Base-by-base conservation (phyloP, 768 basidiomycete genomes). In the Sarcodon aspratus region DNA sequence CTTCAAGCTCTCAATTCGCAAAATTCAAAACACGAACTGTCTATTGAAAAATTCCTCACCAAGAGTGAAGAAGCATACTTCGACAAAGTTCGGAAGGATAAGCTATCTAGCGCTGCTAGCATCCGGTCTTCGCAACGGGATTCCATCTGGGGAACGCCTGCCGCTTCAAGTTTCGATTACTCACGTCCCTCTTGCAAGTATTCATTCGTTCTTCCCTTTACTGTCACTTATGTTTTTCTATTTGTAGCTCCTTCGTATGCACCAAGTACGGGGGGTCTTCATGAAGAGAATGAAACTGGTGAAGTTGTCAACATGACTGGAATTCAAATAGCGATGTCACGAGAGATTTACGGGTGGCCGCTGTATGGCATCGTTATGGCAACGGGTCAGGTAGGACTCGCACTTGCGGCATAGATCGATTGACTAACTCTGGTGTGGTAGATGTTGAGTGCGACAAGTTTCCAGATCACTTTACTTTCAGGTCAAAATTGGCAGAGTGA, bases 11-110 rank as follows among this genome's bases (percentile, higher is more conserved):
- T 95, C 50, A 82, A 76, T 40, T 72, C 91, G 0, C 86, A 90
- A 49, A 96, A 95, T 62, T 93, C 93, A 6, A 88, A 91, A 67
- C 77, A 80, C 47, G 92, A 95, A 55, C 63, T 96, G 21, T 95
- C 90, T 33, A 96, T 96, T 55, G 93, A 95, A 63, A 85, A 85
- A 63, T 96, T 72, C 73, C 67, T 96, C 54, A 71, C 80, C 53
- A 95, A 94, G 70, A 91, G 86, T 54, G 93, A 96, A 66, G 90
- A 93, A 59, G 80, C 80, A 0, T 96, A 92, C 79, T 95, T 95
- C 66, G 83, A 87, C 52, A 84, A 81, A 60, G 87, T 93, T 54
- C 80, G 85, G 60, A 86, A 82, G 64, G 90, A 94, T 56, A 93
- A 88, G 70, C 70, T 95, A 40, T 80, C 80, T 21, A 85, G 80